Conservation (phyloP, 805 yeast species). For the Komagataella kurtzmanii region DNA sequence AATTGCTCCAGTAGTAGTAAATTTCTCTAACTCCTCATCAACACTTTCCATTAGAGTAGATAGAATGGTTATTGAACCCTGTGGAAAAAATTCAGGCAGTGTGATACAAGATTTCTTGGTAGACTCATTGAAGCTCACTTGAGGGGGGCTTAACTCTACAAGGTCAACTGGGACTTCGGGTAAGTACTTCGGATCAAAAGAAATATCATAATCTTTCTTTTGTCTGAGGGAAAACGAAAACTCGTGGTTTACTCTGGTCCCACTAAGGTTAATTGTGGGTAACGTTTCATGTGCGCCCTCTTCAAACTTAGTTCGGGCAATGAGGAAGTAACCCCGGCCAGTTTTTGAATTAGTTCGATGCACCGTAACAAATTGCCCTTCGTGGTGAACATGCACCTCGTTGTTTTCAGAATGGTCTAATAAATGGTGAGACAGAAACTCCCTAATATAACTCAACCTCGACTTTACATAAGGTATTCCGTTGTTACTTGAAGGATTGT, state of each 20-base stretch:
- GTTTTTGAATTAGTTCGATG: constrained; percentile 75
- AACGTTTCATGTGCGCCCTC: constrained; percentile 34
- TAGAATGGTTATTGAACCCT: constrained; percentile 82
- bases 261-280: constrained; percentile 44
- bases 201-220: constrained; percentile 32
- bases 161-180: constrained; percentile 54
- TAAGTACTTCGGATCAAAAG: constrained; percentile 26
- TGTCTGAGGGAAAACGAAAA: constrained; percentile 43
- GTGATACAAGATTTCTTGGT: constrained; percentile 36
- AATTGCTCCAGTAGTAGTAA: constrained; percentile 61
- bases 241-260: constrained; percentile 42
- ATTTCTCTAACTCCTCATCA: constrained; percentile 49
- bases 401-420: constrained; percentile 43
- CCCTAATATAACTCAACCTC: constrained; percentile 43
- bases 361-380: constrained; percentile 82
- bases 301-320: constrained; percentile 74
- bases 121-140: constrained; percentile 26
- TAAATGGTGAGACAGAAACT: constrained; percentile 38
- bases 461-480: constrained; percentile 75
- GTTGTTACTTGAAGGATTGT: constrained; percentile 26
- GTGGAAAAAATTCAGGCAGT: constrained; percentile 58
- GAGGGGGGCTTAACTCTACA: constrained; percentile 28
- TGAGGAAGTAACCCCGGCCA: constrained; percentile 80
- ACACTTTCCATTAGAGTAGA: constrained; percentile 58
- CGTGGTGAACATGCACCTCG: constrained; percentile 91